Evolutionary conservation across 148 eudicot genomes (phyloP), one percentile per base, ranked within the genome.

Genomic region (Rhododendron vialii): DNA sequence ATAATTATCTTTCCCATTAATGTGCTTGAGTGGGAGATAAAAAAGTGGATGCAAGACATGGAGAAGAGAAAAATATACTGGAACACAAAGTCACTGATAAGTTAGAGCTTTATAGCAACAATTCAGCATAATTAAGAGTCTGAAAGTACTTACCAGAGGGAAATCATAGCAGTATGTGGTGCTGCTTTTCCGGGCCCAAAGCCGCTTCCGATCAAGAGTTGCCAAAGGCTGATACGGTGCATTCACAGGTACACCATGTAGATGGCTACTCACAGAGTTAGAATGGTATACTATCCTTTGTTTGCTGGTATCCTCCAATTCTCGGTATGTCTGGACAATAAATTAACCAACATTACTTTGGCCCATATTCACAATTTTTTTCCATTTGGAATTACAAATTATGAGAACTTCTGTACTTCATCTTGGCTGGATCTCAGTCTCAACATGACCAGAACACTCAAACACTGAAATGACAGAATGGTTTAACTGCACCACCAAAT

Each of bases 81-180:
- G 76, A 71, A 33, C 38, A 33, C 38, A 30, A 13, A 71, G 76
- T 26, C 36, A 69, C 7, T 30, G 75, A 65, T 65, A 2, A 13
- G 75, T 28, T 35, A 24, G 17, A 78, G 38, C 10, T 65, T 50
- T 67, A 26, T 33, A 87, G 67, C 63, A 36, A 43, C 57, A 76
- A 14, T 50, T 80, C 10, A 20, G 45, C 59, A 74, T 38, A 71
- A 30, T 38, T 50, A 41, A 45, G 53, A 53, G 80, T 57, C 59
- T 45, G 41, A 59, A 33, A 4, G 4, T 51, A 50, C 26, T 82
- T 90, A 96, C 98, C 98, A 96, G 90, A 47, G 98, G 95, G 89
- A 95, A 98, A 90, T 98, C 99, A 85, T 98, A 95, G 92, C 99
- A 98, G 88, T 98, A 98, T 85, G 99, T 95, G 12, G 99, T 98